phyloP scores from a whole-genome alignment of 75 land plant genomes.

The Cryptomeria japonica region DNA sequence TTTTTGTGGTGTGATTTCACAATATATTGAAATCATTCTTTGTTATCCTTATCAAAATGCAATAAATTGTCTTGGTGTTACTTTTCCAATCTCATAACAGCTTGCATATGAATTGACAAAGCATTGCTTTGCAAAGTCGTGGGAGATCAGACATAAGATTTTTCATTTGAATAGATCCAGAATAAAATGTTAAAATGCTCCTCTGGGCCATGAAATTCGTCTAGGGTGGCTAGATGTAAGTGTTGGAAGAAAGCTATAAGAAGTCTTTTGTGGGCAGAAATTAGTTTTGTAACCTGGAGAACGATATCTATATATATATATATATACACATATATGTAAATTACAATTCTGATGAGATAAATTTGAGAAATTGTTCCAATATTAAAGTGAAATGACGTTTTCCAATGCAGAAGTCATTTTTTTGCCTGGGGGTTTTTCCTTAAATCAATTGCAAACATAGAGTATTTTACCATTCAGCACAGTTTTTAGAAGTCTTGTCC shows the following conservation, averaged over 20 bases:
- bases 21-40: not conserved
- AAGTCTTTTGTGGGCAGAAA: not conserved
- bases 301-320: not conserved
- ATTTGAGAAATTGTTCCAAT: not conserved
- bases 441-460: no score
- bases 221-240: not conserved
- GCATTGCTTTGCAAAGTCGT: not conserved
- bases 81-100: not conserved
- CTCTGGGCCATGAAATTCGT: not conserved
- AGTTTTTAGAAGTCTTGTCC: not conserved
- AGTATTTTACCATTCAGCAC: not conserved
- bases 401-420: not conserved
- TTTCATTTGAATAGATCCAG: not conserved
- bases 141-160: not conserved
- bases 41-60: not conserved
- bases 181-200: not conserved
- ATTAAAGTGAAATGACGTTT: not conserved
- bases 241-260: not conserved
- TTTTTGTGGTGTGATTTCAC: constrained; percentile 28
- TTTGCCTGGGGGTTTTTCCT: not conserved
- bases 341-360: not conserved
- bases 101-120: not conserved
- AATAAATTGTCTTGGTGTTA: not conserved
- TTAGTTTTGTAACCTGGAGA: not conserved
- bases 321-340: not conserved